A percentile compares a stretch with the other conserved stretches of the same genome.
These are phyloP conservation scores for Rhodotorula sp. DNA, from an alignment of 1,284 basidiomycete genomes.

Conservation along the genomic window DNA sequence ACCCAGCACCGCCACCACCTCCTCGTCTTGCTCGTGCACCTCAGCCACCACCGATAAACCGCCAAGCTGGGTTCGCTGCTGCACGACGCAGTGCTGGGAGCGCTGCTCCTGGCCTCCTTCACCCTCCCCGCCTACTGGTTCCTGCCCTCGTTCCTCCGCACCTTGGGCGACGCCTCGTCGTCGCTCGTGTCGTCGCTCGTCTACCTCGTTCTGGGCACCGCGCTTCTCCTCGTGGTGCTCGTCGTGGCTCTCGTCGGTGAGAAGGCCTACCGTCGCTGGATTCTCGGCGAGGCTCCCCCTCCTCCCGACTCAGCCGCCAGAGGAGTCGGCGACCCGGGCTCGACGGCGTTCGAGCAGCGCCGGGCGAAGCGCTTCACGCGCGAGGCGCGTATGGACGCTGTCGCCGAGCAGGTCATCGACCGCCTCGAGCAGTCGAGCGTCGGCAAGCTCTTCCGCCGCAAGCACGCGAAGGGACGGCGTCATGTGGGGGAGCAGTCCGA, in stretches of 20 bases:
- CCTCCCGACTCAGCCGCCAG: background rate
- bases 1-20: no score
- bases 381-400: constrained; percentile 19
- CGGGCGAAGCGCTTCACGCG: constrained; percentile 8
- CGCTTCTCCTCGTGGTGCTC: constrained; percentile 2
- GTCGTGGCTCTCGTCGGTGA: constrained; percentile 20
- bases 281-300: background rate
- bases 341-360: background rate
- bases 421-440: constrained; percentile 21
- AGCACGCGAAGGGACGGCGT: background rate
- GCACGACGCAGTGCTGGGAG: background rate
- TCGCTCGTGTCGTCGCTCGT: constrained; percentile 11
- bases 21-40: no score
- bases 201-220: background rate
- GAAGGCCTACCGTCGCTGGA: constrained; percentile 22
- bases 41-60: no score
- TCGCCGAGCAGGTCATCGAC: constrained; percentile 28
- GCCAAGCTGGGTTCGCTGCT: background rate
- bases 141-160: constrained; percentile 13
- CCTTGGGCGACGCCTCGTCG: background rate
- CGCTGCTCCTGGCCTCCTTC: background rate
- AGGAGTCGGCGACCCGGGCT: background rate
- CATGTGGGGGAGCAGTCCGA: background rate
- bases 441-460: constrained; percentile 17
- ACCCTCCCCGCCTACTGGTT: constrained; percentile 16